These are phyloP conservation scores for Ogataea zsoltii DNA, from an alignment of 805 yeast genomes.

Conservation along the genomic window DNA sequence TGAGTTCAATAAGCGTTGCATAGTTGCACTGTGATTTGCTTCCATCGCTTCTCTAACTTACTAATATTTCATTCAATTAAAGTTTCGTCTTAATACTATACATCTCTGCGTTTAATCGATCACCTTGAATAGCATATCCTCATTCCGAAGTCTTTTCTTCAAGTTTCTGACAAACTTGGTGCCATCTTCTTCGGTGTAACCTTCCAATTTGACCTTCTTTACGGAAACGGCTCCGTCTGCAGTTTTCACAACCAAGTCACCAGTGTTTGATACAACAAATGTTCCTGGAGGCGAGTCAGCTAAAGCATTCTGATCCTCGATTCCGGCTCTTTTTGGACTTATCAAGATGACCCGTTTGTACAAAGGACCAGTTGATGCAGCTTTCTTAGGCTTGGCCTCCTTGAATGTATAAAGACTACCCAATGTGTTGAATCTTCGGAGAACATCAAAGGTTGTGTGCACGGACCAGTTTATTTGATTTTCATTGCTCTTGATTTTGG, in stretches of 20 bases:
- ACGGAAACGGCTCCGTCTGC: slow-evolving; percentile 42
- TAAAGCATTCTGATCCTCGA: not conserved
- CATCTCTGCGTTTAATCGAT: too few relatives aligned
- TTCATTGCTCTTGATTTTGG: slow-evolving; percentile 48
- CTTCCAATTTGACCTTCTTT: slow-evolving; percentile 52
- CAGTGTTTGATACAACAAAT: slow-evolving; percentile 22
- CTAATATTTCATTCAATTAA: too few relatives aligned
- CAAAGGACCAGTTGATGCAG: not conserved
- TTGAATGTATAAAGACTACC: slow-evolving; percentile 57
- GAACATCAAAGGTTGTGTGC: slow-evolving; percentile 38
- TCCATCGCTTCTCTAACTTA: too few relatives aligned
- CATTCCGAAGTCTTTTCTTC: slow-evolving; percentile 47
- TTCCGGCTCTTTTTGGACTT: slow-evolving; percentile 30
- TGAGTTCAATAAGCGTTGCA: slow-evolving; percentile 62
- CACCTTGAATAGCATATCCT: slow-evolving; percentile 4
- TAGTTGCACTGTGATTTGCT: slow-evolving; percentile 26
- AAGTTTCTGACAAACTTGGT: slow-evolving; percentile 43
- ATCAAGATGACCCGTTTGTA: slow-evolving; percentile 48
- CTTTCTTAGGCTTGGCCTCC: slow-evolving; percentile 31
- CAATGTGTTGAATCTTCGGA: slow-evolving; percentile 48
- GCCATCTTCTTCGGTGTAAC: slow-evolving; percentile 48
- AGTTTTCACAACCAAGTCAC: slow-evolving; percentile 42
- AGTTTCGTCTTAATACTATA: too few relatives aligned
- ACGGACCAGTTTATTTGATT: slow-evolving; percentile 49
- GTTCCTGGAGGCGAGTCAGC: slow-evolving; percentile 22